Percentiles rank a stretch among this genome's conserved stretches.
Evolutionary conservation across 2,329 filamentous ascomycete genomes (phyloP).

Genomic region (Monosporascus cannonballus): DNA sequence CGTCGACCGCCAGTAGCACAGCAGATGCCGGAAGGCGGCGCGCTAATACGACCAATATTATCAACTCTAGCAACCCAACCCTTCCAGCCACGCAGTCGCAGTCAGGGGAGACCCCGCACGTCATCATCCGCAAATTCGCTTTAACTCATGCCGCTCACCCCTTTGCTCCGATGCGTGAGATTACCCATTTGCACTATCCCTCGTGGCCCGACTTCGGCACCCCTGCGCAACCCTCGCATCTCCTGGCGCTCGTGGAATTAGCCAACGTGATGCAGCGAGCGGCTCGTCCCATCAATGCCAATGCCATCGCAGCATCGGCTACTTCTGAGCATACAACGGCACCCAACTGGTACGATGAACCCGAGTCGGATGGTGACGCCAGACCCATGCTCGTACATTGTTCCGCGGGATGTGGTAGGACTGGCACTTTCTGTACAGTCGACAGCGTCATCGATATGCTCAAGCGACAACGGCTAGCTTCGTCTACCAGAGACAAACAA

Average conservation of each 20-base stretch:
- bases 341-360: conserved; percentile 50
- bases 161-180: conserved; percentile 81
- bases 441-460: conserved; percentile 96
- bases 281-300: conserved; percentile 41
- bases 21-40: conserved; percentile 41
- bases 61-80: conserved; percentile 28
- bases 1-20: conserved; percentile 18
- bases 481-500: conserved; percentile 13
- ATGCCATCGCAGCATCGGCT: conserved; percentile 28
- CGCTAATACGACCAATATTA: conserved; percentile 47
- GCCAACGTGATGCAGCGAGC: conserved; percentile 67
- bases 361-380: conserved; percentile 44
- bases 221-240: conserved; percentile 79
- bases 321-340: conserved; percentile 23
- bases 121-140: conserved; percentile 81
- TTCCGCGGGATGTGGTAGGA: conserved; percentile 90
- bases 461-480: conserved; percentile 65
- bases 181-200: conserved; percentile 90
- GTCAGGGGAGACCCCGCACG: conserved; percentile 59
- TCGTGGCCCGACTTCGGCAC: conserved; percentile 98
- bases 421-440: conserved; percentile 93
- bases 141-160: conserved; percentile 71
- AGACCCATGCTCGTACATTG: conserved; percentile 89
- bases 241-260: conserved; percentile 84
- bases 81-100: conserved; percentile 19